These are phyloP conservation scores for Coprinopsis cinerea DNA, from an alignment of 768 basidiomycete genomes.

Conservation along the genomic window DNA sequence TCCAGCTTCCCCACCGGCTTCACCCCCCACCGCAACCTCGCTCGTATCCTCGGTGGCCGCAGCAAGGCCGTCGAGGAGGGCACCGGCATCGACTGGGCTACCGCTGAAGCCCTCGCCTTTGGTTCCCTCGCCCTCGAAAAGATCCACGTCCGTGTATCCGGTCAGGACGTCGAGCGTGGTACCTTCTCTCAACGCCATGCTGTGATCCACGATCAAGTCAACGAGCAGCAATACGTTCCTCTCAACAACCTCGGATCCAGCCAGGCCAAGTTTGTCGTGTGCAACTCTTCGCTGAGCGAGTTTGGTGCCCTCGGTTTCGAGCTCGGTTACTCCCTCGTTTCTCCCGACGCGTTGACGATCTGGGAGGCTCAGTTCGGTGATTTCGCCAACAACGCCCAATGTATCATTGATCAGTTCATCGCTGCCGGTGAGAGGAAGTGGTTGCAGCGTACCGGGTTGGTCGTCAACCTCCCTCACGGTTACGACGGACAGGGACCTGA, in stretches of 20 bases:
- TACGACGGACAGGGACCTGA: constrained; percentile 99
- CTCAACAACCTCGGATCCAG: constrained; percentile 79
- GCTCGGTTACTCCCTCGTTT: constrained; percentile 96
- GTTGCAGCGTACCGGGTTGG: constrained; percentile 89
- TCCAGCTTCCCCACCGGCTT: constrained; percentile 84
- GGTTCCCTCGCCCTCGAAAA: constrained; percentile 91
- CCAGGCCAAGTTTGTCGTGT: constrained; percentile 91
- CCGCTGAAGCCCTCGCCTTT: constrained; percentile 95
- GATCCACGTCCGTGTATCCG: constrained; percentile 90
- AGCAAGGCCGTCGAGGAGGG: constrained; percentile 93
- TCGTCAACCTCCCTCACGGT: constrained; percentile 87
- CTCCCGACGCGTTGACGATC: constrained; percentile 85
- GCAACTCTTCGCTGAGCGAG: constrained; percentile 96
- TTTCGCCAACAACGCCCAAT: constrained; percentile 96
- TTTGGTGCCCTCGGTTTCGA: constrained; percentile 95
- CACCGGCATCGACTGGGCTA: constrained; percentile 93
- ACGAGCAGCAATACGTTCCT: constrained; percentile 85
- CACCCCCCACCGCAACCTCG: constrained; percentile 86
- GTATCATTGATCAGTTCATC: constrained; percentile 98
- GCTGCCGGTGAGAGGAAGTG: constrained; percentile 97
- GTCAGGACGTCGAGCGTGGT: constrained; percentile 97
- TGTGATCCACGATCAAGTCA: constrained; percentile 92
- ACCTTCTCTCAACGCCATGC: constrained; percentile 99
- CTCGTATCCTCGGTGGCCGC: constrained; percentile 81
- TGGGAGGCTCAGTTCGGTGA: constrained; percentile 99